Evolutionary conservation across 441 rosid genomes (phyloP), one percentile per base, ranked within the genome.

Genomic region (Corymbia citriodora): DNA sequence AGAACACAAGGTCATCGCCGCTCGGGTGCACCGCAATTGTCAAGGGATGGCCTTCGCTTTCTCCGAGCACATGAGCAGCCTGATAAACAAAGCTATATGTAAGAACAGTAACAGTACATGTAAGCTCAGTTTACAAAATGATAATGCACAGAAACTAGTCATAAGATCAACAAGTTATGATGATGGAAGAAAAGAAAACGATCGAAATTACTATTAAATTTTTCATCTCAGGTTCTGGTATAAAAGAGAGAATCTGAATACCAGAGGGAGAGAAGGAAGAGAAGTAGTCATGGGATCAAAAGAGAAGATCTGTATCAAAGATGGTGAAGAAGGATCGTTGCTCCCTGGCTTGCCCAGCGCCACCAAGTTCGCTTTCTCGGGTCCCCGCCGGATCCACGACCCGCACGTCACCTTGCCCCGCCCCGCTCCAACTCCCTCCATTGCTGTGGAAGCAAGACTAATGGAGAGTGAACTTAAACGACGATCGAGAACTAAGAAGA

Each of bases 371-470:
- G 91, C 91, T 87, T 95, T 95, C 93, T 94, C 98, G 61, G 98
- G 96, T 68, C 96, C 93, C 83, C 96, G 96, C 87, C 96, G 96
- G 94, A 98, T 96, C 99, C 99, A 98, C 72, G 99, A 95, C 89
- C 99, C 99, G 55, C 96, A 97, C 29, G 94, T 92, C 85, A 95
- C 97, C 83, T 92, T 88, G 49, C 94, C 95, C 57, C 90, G 91
- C 79, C 61, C 93, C 93, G 92, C 88, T 91, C 90, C 93, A 92
- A 90, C 90, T 45, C 17, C 85, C 85, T 79, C 9, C 85, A 79
- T 79, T 45, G 13, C 85, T 23, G n/a, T 48, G 85, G 85, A 2
- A 45, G n/a, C 85, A 45, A 45, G 45, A 45, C 85, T 23, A 25
- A 79, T 45, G 52, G 85, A 79, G 72, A 7, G 59, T 18, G n/a